phyloP scores from a whole-genome alignment of 129 eudicot species.

The Logfia minima region DNA sequence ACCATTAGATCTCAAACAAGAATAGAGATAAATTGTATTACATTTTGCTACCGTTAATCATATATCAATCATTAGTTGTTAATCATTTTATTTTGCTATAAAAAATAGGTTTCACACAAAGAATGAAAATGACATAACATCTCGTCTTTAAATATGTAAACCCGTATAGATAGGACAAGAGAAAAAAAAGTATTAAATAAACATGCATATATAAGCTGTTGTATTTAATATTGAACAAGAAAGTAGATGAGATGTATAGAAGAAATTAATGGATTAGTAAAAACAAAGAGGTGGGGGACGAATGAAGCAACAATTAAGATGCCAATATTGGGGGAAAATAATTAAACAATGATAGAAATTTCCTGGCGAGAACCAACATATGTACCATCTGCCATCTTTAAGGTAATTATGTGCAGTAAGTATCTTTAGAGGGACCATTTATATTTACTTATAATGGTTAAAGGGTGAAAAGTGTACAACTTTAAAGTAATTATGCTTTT shows the following conservation, averaged over 20 bases:
- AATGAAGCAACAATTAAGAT: constrained; percentile 17
- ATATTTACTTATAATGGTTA: too few species aligned
- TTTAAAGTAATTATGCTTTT: too few species aligned
- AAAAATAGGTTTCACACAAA: not conserved
- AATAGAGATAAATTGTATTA: not conserved
- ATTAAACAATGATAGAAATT: constrained; percentile 2
- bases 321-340: not conserved
- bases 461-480: too few species aligned
- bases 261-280: constrained; percentile 16
- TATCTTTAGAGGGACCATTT: too few species aligned
- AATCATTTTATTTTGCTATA: not conserved
- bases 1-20: not conserved
- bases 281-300: constrained; percentile 20
- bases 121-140: not conserved
- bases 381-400: not conserved
- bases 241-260: constrained; percentile 25
- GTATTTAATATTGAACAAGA: constrained; percentile 18
- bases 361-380: not conserved
- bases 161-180: not conserved
- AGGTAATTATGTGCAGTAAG: too few species aligned
- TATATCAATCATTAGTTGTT: too few species aligned
- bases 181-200: not conserved
- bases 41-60: not conserved
- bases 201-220: not conserved
- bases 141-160: not conserved